These are phyloP conservation scores for Aethionema arabicum DNA, from an alignment of 345 rosid genomes.

Conservation along the genomic window DNA sequence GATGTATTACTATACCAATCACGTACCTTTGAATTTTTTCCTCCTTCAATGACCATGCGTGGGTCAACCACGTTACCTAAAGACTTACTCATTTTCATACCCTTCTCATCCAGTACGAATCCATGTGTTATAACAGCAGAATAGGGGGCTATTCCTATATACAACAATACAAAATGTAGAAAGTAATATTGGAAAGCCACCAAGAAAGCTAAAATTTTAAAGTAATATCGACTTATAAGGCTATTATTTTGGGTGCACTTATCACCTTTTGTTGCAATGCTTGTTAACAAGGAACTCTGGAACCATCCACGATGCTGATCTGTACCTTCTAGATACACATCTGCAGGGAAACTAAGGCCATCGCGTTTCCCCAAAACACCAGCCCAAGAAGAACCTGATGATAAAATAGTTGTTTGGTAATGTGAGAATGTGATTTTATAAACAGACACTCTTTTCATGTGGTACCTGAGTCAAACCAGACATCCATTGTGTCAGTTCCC, in stretches of 20 bases:
- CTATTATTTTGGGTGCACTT: constrained; percentile 13
- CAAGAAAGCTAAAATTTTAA: constrained; percentile 24
- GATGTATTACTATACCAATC: constrained; percentile 12
- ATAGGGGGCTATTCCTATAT: constrained; percentile 85
- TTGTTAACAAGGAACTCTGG: constrained; percentile 88
- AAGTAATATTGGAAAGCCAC: constrained; percentile 3
- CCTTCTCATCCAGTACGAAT: constrained; percentile 95
- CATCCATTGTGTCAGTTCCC: constrained; percentile 98
- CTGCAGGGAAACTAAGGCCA: constrained; percentile 74
- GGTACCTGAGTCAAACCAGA: constrained; percentile 96
- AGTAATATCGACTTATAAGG: constrained; percentile 4
- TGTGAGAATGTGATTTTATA: neutral
- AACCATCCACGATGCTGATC: constrained; percentile 99
- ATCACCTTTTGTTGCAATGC: constrained; percentile 85
- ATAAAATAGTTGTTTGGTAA: constrained; percentile 11
- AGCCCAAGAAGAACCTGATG: constrained; percentile 94
- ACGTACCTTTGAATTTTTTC: constrained; percentile 72
- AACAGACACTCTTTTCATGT: constrained; percentile 9
- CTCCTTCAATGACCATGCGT: constrained; percentile 73
- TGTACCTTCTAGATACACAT: constrained; percentile 92
- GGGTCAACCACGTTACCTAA: constrained; percentile 96
- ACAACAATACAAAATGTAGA: constrained; percentile 21
- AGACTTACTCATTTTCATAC: constrained; percentile 97
- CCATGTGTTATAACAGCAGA: constrained; percentile 85
- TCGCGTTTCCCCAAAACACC: constrained; percentile 73